Percentiles rank a stretch among this genome's conserved stretches.
phyloP scores from a whole-genome alignment of 176 grass and related monocot species.

The Carex scoparia region DNA sequence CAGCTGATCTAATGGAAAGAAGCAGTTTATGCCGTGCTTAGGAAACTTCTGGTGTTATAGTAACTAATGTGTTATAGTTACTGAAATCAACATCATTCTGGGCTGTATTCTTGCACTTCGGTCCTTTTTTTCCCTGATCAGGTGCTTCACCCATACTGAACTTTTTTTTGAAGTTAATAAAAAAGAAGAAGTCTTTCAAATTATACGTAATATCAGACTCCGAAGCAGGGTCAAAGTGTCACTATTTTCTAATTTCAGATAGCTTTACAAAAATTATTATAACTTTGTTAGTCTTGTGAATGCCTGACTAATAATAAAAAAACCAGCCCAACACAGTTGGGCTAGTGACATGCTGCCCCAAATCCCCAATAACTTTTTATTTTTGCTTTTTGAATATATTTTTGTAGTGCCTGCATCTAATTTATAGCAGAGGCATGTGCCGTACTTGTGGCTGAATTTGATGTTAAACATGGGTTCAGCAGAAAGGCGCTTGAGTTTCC shows the following conservation, averaged over 20 bases:
- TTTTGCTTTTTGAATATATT: neutral
- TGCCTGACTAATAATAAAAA: neutral
- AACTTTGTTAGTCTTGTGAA: neutral
- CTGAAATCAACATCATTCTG: neutral
- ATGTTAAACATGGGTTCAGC: neutral
- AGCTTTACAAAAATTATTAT: neutral
- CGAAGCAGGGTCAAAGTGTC: neutral
- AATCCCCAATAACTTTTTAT: neutral
- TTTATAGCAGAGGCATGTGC: neutral
- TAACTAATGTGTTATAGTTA: neutral
- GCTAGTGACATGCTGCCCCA: neutral
- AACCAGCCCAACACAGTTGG: neutral
- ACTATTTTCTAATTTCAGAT: neutral
- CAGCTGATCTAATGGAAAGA: neutral
- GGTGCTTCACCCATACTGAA: neutral
- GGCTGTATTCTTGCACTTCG: neutral
- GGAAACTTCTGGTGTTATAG: neutral
- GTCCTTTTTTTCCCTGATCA: neutral
- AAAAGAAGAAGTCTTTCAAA: neutral
- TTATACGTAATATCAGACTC: neutral
- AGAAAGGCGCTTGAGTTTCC: neutral
- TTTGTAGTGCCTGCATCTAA: neutral
- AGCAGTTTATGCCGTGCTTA: neutral
- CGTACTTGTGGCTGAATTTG: neutral
- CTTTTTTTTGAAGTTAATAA: neutral